These are phyloP conservation scores for Fusarium chuoi DNA, from an alignment of 2,329 filamentous ascomycete genomes.

Conservation along the genomic window DNA sequence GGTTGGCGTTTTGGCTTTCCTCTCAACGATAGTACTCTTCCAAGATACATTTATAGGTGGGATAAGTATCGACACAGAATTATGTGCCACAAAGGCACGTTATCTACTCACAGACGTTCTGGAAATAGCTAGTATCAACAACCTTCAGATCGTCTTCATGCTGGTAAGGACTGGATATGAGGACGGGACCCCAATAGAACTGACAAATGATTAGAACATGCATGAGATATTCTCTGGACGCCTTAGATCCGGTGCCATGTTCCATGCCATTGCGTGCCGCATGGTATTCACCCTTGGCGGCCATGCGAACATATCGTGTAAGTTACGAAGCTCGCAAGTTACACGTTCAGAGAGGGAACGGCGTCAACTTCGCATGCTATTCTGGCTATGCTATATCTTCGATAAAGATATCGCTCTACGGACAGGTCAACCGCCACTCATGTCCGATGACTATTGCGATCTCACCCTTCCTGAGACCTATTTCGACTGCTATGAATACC, in stretches of 20 bases:
- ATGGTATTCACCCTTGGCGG: slow-evolving; percentile 61
- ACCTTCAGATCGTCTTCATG: slow-evolving; percentile 58
- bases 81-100: slow-evolving; percentile 54
- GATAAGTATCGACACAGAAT: slow-evolving; percentile 52
- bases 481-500: slow-evolving; percentile 35
- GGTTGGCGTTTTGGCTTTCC: slow-evolving; percentile 61
- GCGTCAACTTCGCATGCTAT: slow-evolving; percentile 54
- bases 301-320: slow-evolving; percentile 47
- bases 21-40: slow-evolving; percentile 49
- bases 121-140: slow-evolving; percentile 55
- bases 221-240: slow-evolving; percentile 59
- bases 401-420: slow-evolving; percentile 67
- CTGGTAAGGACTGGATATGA: slow-evolving; percentile 52
- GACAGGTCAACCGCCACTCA: slow-evolving; percentile 62
- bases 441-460: slow-evolving; percentile 55
- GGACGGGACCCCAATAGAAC: fast-evolving
- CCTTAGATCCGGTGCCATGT: slow-evolving; percentile 57
- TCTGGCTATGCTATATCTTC: slow-evolving; percentile 65
- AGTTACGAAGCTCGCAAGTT: slow-evolving; percentile 11
- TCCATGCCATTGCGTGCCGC: slow-evolving; percentile 57
- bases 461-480: slow-evolving; percentile 42
- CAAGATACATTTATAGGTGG: slow-evolving; percentile 8
- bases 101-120: slow-evolving; percentile 55
- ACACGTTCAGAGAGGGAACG: slow-evolving; percentile 43
- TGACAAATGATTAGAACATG: slow-evolving; percentile 45